Evolutionary conservation across 2,329 filamentous ascomycete genomes (phyloP).

Genomic region (Exserohilum rostratum): DNA sequence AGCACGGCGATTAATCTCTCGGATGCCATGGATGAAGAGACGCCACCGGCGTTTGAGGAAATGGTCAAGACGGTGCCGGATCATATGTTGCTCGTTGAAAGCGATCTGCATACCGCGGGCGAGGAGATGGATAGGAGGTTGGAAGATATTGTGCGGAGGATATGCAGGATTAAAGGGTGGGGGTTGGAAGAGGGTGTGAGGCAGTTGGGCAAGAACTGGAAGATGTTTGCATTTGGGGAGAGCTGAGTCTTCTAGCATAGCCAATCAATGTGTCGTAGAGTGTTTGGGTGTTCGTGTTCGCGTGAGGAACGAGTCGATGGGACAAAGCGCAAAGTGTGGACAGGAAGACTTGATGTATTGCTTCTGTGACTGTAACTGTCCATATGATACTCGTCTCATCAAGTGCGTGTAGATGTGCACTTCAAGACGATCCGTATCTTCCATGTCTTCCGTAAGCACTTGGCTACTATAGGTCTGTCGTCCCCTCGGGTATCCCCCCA

Average conservation of each 20-base stretch:
- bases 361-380: no score
- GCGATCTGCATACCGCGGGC: conserved; percentile 85
- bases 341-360: no score
- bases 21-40: conserved; percentile 52
- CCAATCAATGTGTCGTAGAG: no score
- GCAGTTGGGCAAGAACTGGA: conserved; percentile 76
- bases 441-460: not conserved
- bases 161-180: conserved; percentile 84
- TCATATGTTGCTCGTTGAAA: conserved; percentile 82
- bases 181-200: conserved; percentile 70
- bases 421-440: no score
- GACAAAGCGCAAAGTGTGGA: no score
- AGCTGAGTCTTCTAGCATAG: not conserved
- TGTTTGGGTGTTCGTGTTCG: no score
- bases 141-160: conserved; percentile 74
- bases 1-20: conserved; percentile 81
- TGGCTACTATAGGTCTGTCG: not conserved
- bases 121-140: conserved; percentile 77
- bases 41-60: conserved; percentile 64
- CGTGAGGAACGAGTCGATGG: no score
- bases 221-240: conserved; percentile 72
- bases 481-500: not conserved
- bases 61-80: conserved; percentile 76
- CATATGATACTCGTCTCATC: no score
- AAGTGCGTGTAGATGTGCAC: no score